Conservation (phyloP, 2,329 filamentous ascomycete species). For the Penicillium decumbens region DNA sequence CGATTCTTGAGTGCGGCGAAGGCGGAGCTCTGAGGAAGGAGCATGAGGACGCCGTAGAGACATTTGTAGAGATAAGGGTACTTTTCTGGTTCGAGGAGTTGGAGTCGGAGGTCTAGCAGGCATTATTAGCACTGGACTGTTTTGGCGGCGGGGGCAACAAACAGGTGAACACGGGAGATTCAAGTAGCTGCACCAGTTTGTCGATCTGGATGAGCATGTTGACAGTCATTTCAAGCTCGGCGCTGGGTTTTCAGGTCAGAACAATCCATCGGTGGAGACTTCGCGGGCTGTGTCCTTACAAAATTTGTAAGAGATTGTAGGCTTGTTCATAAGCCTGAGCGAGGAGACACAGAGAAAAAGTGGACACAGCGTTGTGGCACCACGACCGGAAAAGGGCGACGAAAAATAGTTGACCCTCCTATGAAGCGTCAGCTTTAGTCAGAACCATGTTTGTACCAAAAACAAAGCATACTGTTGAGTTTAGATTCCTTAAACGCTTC, state of each 20-base stretch:
- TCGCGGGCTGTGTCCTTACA: conserved; percentile 53
- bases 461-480: conserved; percentile 62
- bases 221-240: conserved; percentile 96
- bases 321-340: conserved; percentile 98
- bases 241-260: conserved; percentile 52
- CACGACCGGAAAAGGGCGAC: conserved; percentile 91
- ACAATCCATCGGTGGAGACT: neutral
- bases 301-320: conserved; percentile 91
- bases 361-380: conserved; percentile 98
- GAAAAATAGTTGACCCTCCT: conserved; percentile 94
- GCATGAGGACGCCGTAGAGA: conserved; percentile 93
- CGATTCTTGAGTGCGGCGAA: conserved; percentile 96
- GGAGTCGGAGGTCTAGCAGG: conserved; percentile 74
- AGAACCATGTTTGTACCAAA: neutral
- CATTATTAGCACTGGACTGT: neutral
- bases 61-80: conserved; percentile 96
- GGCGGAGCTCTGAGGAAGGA: conserved; percentile 94
- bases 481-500: conserved; percentile 82
- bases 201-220: conserved; percentile 99
- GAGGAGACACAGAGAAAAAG: conserved; percentile 89
- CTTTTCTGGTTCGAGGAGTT: conserved; percentile 90
- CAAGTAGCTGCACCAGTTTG: conserved; percentile 91
- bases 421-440: conserved; percentile 16
- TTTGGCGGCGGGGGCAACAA: conserved; percentile 30
- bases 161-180: conserved; percentile 98